A percentile compares a stretch with the other conserved stretches of the same genome.
Conservation (phyloP, 139 green algal genomes). For the Ostreobium quekettii region DNA sequence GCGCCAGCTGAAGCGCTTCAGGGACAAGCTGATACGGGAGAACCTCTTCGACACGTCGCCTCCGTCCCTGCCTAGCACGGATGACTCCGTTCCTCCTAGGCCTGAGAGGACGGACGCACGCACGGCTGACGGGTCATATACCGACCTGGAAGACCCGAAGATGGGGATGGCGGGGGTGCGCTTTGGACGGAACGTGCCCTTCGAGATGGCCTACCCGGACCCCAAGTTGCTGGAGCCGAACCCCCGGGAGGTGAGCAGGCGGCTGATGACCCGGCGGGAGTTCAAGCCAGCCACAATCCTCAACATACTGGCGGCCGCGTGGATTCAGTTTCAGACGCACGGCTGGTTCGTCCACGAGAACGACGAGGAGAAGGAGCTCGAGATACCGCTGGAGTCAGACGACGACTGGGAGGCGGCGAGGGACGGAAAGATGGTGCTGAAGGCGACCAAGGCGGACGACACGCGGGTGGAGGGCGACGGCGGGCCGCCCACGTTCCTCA, state of each 20-base stretch:
- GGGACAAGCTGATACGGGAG: no score
- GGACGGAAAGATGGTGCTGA: neutral
- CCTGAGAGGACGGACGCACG: no score
- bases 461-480: neutral
- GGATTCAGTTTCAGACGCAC: conserved; percentile 3
- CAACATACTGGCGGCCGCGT: neutral
- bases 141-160: no score
- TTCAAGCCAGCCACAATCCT: neutral
- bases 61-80: no score
- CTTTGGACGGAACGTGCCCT: neutral
- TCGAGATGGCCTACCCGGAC: neutral
- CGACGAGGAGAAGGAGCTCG: neutral
- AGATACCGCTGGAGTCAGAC: neutral
- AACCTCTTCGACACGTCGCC: no score
- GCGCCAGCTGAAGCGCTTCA: no score
- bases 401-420: neutral
- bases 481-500: neutral
- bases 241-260: neutral
- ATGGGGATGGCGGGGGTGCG: no score
- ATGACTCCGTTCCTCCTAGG: no score
- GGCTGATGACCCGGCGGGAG: neutral
- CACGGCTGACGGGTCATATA: no score
- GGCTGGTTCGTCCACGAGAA: neutral
- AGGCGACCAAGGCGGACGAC: neutral
- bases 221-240: neutral